These are phyloP conservation scores for Aspergillus awamori DNA, from an alignment of 2,329 filamentous ascomycete genomes.

Conservation along the genomic window DNA sequence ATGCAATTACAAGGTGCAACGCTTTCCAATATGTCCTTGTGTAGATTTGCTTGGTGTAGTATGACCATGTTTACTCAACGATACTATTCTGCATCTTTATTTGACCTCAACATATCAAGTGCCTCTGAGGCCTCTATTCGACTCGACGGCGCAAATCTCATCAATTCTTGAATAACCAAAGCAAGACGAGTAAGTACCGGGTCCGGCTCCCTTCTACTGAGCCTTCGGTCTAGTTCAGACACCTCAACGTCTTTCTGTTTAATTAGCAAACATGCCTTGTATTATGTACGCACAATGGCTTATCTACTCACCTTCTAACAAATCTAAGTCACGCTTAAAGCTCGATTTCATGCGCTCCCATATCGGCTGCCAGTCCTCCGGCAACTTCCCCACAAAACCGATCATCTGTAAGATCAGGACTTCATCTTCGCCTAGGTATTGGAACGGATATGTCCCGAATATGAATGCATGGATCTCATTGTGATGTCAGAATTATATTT, in stretches of 20 bases:
- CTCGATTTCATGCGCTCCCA: slow-evolving; percentile 19
- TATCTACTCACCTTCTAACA: slow-evolving; percentile 13
- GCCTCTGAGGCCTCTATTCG: slow-evolving; percentile 22
- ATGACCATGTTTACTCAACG: too few species aligned
- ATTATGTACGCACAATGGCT: slow-evolving; percentile 4
- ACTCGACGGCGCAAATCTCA: slow-evolving; percentile 27
- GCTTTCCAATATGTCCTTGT: too few species aligned
- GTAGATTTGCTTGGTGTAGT: too few species aligned
- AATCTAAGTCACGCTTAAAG: slow-evolving; percentile 9
- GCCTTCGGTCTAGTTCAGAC: slow-evolving; percentile 22
- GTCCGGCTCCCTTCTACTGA: slow-evolving; percentile 16
- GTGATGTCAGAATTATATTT: neutral
- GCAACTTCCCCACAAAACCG: slow-evolving; percentile 24
- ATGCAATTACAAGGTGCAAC: too few species aligned
- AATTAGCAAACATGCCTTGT: too few species aligned
- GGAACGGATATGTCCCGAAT: slow-evolving; percentile 22
- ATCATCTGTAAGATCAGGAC: slow-evolving; percentile 26
- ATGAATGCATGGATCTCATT: slow-evolving; percentile 27
- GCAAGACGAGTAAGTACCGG: slow-evolving; percentile 20
- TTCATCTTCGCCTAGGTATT: slow-evolving; percentile 22
- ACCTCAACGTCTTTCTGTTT: rapidly evolving
- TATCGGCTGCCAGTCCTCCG: slow-evolving; percentile 23
- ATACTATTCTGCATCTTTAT: too few species aligned
- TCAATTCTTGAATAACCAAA: slow-evolving; percentile 25
- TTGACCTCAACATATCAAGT: slow-evolving; percentile 18